Evolutionary conservation across 331 rosid species (phyloP).

Genomic region (Arachis monticola): DNA sequence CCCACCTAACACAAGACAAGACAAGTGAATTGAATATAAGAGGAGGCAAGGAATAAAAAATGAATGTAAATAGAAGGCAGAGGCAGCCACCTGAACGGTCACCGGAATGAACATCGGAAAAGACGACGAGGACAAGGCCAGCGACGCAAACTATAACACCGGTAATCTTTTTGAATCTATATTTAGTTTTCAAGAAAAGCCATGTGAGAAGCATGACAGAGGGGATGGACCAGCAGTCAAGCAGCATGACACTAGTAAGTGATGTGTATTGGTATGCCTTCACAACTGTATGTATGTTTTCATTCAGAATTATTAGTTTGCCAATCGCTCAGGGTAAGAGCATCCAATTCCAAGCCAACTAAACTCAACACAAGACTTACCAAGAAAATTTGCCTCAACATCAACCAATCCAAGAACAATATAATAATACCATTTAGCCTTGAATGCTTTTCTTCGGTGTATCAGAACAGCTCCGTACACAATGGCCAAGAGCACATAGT

Average conservation of each 20-base stretch:
- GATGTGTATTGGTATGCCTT: constrained; percentile 94
- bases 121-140: constrained; percentile 77
- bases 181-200: constrained; percentile 86
- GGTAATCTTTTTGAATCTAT: constrained; percentile 63
- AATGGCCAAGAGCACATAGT: constrained; percentile 74
- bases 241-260: constrained; percentile 87
- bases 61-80: background rate
- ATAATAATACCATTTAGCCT: constrained; percentile 93
- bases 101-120: constrained; percentile 85
- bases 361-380: constrained; percentile 42
- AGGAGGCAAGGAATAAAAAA: constrained; percentile 40
- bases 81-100: constrained; percentile 67
- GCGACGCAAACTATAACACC: constrained; percentile 77
- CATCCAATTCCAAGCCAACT: background rate
- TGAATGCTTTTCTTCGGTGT: constrained; percentile 59
- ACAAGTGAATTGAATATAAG: constrained; percentile 17
- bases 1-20: constrained; percentile 67
- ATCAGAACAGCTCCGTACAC: constrained; percentile 64
- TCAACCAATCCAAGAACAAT: constrained; percentile 82
- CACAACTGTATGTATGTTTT: constrained; percentile 60
- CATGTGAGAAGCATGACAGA: constrained; percentile 80
- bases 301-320: constrained; percentile 10
- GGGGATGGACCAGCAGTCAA: constrained; percentile 94
- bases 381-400: constrained; percentile 92
- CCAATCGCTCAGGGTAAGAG: constrained; percentile 5